Evolutionary conservation across 1,284 basidiomycete genomes (phyloP).

Genomic region (Sanghuangporus baumii): DNA sequence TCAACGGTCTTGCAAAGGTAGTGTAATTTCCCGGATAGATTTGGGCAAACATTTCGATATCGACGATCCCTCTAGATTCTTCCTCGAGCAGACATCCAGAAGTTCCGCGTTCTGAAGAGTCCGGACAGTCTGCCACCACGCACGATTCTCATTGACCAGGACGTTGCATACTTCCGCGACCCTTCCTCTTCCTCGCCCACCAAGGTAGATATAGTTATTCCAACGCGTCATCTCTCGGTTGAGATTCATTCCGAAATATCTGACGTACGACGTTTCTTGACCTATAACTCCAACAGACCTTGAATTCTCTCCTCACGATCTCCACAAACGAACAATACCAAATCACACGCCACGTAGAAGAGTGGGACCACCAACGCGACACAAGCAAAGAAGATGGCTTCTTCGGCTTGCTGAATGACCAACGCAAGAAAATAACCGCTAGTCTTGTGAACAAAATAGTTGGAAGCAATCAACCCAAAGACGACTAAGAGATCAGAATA

Average conservation of each 20-base stretch:
- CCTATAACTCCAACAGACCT: constrained; percentile 24
- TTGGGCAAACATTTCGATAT: neutral
- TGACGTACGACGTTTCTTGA: neutral
- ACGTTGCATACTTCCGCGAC: constrained; percentile 42
- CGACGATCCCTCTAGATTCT: constrained; percentile 31
- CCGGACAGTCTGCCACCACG: constrained; percentile 33
- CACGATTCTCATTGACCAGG: constrained; percentile 43
- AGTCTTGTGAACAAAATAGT: constrained; percentile 32
- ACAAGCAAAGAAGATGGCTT: constrained; percentile 39
- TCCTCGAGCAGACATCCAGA: constrained; percentile 37
- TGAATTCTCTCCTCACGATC: constrained; percentile 44
- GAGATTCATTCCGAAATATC: neutral
- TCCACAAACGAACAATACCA: constrained; percentile 35
- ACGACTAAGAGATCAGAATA: neutral
- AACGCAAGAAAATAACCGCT: constrained; percentile 41
- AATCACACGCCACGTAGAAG: constrained; percentile 39
- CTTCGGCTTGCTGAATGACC: constrained; percentile 41
- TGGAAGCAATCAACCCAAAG: constrained; percentile 21
- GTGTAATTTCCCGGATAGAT: neutral
- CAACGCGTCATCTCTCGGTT: neutral
- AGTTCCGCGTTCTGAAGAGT: constrained; percentile 39
- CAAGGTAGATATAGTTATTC: constrained; percentile 28
- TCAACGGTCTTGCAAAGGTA: constrained; percentile 43
- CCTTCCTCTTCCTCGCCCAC: constrained; percentile 33
- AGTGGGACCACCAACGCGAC: constrained; percentile 43